These are phyloP conservation scores for Tricholoma saponaceum DNA, from an alignment of 768 basidiomycete genomes.

Conservation along the genomic window DNA sequence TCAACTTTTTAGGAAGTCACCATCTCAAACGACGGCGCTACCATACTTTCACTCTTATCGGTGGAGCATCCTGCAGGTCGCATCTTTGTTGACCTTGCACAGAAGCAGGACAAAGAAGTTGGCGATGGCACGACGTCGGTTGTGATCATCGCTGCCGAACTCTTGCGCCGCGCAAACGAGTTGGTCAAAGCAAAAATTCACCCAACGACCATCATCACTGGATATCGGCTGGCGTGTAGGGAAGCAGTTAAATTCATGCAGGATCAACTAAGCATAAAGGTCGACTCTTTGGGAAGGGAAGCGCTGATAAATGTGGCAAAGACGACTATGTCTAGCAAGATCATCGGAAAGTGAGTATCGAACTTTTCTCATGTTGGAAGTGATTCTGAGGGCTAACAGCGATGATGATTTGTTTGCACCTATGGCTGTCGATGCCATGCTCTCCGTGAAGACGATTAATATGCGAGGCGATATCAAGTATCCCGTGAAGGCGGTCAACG, in stretches of 20 bases:
- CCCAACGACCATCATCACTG: slow-evolving; percentile 98
- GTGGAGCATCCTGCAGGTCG: slow-evolving; percentile 97
- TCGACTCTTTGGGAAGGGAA: slow-evolving; percentile 87
- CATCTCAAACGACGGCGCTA: slow-evolving; percentile 99
- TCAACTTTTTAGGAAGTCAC: slow-evolving; percentile 78
- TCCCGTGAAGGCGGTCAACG: slow-evolving; percentile 98
- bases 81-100: slow-evolving; percentile 96
- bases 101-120: slow-evolving; percentile 99
- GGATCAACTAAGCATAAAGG: slow-evolving; percentile 93
- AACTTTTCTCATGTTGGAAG: not conserved
- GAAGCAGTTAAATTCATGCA: slow-evolving; percentile 99
- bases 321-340: slow-evolving; percentile 98
- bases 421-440: slow-evolving; percentile 98
- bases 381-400: slow-evolving; percentile 34
- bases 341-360: slow-evolving; percentile 84
- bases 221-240: slow-evolving; percentile 93
- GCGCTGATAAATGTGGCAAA: slow-evolving; percentile 95
- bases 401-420: slow-evolving; percentile 98
- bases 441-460: slow-evolving; percentile 93
- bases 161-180: slow-evolving; percentile 93
- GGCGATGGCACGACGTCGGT: slow-evolving; percentile 99
- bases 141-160: slow-evolving; percentile 96
- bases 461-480: slow-evolving; percentile 95
- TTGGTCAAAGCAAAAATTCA: slow-evolving; percentile 98
- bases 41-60: slow-evolving; percentile 90